A percentile compares a stretch with the other conserved stretches of the same genome.
Evolutionary conservation across 2,329 filamentous ascomycete species (phyloP).

Genomic region (Alternaria hordeiaustralica): DNA sequence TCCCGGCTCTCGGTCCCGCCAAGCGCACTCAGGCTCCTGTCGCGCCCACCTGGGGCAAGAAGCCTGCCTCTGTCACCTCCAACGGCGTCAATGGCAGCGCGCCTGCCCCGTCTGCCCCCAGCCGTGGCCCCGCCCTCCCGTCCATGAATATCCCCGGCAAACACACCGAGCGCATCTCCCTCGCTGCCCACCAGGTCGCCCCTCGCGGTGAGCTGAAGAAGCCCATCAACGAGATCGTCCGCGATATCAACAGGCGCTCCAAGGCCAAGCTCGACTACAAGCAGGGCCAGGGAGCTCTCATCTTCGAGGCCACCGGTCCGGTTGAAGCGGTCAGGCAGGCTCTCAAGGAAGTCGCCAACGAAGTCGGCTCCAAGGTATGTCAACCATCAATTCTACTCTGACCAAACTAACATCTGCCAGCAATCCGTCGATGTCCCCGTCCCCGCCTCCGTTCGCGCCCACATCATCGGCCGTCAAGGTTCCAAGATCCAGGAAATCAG

Average conservation of each 20-base stretch:
- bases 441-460: constrained; percentile 80
- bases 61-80: constrained; percentile 56
- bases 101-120: constrained; percentile 47
- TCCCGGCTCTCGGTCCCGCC: constrained; percentile 84
- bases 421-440: constrained; percentile 77
- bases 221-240: constrained; percentile 82
- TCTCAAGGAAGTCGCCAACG: constrained; percentile 84
- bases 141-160: constrained; percentile 81
- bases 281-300: constrained; percentile 73
- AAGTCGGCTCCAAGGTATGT: constrained; percentile 83
- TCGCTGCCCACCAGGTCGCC: constrained; percentile 78
- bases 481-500: constrained; percentile 88
- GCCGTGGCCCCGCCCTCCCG: constrained; percentile 54
- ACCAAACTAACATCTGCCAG: constrained; percentile 46
- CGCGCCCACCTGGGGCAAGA: constrained; percentile 80
- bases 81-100: constrained; percentile 59
- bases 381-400: background rate
- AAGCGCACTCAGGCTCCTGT: constrained; percentile 68
- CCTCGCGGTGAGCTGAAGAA: constrained; percentile 81
- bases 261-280: constrained; percentile 84
- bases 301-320: constrained; percentile 85
- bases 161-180: constrained; percentile 75
- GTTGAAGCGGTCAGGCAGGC: constrained; percentile 85
- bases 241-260: constrained; percentile 90
- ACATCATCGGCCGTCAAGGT: constrained; percentile 93